Base-by-base conservation (phyloP, 1,284 basidiomycete genomes). In the Pseudozyma hubeiensis region DNA sequence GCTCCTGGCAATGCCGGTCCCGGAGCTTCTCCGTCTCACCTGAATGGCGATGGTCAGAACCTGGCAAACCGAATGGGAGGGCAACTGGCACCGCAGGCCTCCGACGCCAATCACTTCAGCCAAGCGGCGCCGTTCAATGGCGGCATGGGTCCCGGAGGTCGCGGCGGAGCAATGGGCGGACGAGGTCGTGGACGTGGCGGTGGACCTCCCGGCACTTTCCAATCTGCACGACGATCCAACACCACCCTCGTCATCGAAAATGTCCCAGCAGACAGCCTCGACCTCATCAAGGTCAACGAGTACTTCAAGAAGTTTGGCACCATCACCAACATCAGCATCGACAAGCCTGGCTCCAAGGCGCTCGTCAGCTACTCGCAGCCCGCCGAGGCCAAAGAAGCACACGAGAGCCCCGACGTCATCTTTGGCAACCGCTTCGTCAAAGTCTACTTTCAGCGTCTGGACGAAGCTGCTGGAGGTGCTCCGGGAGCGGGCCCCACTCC, bases 401-500 rank as follows among this genome's bases (percentile, higher is more conserved):
- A 95, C 91, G 92, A 92, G 84, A 91, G 90, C 30, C 93, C 96
- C 82, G 93, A 96, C 66, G 93, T 94, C 16, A 91, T 97, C 30
- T 97, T 97, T 81, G 90, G 90, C 16, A 95, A 94, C 78, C 90
- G 95, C 43, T 97, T 97, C 83, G 94, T 97, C 77, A 97, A 96
- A 91, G 75, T 84, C 19, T 84, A 80, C 65, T 84, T 84, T 73
- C 82, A 84, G 61, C 77, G 77, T 35, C 65, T 83, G 9, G 81
- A 83, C 13, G 77, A 81, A 14, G 89, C 89, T 69, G 87, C 87
- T 16, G 93, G 93, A 2, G 86, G 93, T 2, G 86, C 89, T 17
- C 11, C 54, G 9, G 89, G 89, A 68, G 87, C 86, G 16, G 93
- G 93, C 1, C 86, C 91, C 85, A 86, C 95, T 50, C 92, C 92